A percentile compares a stretch with the other conserved stretches of the same genome.
phyloP scores from a whole-genome alignment of 192 early-diverging fungal genomes.

The Chytriomyces confervae region DNA sequence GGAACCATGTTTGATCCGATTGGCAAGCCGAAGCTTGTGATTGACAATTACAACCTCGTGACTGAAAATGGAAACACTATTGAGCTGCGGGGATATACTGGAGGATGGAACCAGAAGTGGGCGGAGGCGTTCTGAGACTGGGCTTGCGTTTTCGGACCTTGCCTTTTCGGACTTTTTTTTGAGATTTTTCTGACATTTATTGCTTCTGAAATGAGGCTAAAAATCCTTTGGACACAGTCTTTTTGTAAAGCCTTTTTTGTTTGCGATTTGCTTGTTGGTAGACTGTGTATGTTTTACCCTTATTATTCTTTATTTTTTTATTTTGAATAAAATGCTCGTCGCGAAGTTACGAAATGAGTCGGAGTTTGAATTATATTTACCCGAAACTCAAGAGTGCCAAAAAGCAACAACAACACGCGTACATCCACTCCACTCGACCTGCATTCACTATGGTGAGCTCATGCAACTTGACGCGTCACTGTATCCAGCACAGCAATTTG shows the following conservation, averaged over 20 bases:
- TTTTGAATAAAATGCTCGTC: not conserved
- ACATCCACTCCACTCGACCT: too few species aligned
- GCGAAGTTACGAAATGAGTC: not conserved
- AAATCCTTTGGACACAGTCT: not conserved
- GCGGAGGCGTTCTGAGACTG: not conserved
- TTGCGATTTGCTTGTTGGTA: not conserved
- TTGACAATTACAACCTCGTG: too few species aligned
- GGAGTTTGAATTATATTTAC: not conserved
- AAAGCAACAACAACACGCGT: too few species aligned
- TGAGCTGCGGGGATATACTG: not conserved
- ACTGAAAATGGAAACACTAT: not conserved
- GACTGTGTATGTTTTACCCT: not conserved
- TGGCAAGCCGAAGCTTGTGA: not conserved
- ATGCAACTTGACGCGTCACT: not conserved
- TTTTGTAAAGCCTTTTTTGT: not conserved
- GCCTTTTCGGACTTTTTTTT: not conserved
- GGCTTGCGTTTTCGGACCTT: not conserved
- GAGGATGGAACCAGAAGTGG: constrained; percentile 14
- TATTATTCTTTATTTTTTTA: not conserved
- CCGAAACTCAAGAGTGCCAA: not conserved
- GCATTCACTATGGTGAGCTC: not conserved
- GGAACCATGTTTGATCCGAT: not conserved
- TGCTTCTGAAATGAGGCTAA: too few species aligned
- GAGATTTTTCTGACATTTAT: not conserved
- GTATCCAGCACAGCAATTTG: not conserved